Evolutionary conservation across 495 filamentous ascomycete genomes (phyloP).

Genomic region (Filosporella fistucella): DNA sequence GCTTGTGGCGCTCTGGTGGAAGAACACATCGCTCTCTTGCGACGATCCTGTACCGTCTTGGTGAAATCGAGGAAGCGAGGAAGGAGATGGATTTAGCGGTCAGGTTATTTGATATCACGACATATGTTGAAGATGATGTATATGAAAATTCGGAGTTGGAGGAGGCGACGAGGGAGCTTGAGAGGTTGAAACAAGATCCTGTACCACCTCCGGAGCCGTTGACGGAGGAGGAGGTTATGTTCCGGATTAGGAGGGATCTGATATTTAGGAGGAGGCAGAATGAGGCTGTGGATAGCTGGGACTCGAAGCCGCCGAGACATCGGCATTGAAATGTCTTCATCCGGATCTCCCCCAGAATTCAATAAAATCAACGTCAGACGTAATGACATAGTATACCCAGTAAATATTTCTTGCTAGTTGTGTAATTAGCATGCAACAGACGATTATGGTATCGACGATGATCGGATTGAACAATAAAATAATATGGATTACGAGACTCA

Average conservation of each 20-base stretch:
- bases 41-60: constrained; percentile 2
- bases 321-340: no score
- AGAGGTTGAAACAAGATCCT: constrained; percentile 2
- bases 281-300: neutral
- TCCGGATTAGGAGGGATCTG: neutral
- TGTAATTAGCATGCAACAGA: no score
- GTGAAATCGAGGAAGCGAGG: constrained; percentile 3
- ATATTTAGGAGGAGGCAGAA: neutral
- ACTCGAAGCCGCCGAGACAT: neutral
- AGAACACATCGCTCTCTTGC: constrained; percentile 1
- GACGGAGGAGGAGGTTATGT: constrained; percentile 3
- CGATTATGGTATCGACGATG: no score
- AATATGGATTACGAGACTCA: no score
- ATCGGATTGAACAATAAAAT: no score
- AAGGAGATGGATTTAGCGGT: constrained; percentile 3
- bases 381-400: no score
- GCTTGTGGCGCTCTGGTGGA: constrained; percentile 1
- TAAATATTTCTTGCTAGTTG: no score
- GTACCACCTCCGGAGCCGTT: neutral
- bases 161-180: constrained; percentile 1
- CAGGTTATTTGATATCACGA: neutral
- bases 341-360: no score
- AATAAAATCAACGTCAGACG: no score
- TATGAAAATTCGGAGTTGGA: constrained; percentile 2
- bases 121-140: constrained; percentile 3